phyloP scores from a whole-genome alignment of 2,329 filamentous ascomycete species.

The Aspergillus sp. region DNA sequence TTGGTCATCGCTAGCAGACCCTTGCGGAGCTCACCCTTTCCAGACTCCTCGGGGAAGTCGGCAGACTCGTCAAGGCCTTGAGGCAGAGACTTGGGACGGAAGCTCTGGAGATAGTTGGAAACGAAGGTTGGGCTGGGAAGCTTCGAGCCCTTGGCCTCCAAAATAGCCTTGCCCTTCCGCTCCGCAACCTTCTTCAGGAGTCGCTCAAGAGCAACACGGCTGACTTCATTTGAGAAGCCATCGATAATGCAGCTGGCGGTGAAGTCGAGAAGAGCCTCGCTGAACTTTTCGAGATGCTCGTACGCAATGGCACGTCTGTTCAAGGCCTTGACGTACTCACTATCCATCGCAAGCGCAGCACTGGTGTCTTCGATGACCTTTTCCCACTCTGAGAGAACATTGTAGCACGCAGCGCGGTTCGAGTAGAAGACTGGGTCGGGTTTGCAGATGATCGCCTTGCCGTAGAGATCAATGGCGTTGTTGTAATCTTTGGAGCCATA shows the following conservation, averaged over 20 bases:
- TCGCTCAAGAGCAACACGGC: constrained; percentile 85
- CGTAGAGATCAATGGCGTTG: constrained; percentile 90
- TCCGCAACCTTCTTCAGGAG: constrained; percentile 96
- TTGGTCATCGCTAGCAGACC: constrained; percentile 78
- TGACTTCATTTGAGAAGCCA: constrained; percentile 87
- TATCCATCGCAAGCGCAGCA: constrained; percentile 88
- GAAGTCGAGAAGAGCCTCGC: constrained; percentile 94
- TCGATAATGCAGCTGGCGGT: constrained; percentile 99
- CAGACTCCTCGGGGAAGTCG: constrained; percentile 75
- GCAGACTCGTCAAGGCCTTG: constrained; percentile 76
- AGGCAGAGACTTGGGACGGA: constrained; percentile 79
- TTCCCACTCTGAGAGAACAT: constrained; percentile 87
- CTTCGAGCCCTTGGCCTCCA: constrained; percentile 76
- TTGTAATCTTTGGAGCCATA: constrained; percentile 94
- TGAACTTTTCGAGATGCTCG: constrained; percentile 86
- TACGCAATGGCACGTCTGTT: constrained; percentile 97
- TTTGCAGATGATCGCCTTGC: constrained; percentile 94
- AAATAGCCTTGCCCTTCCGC: constrained; percentile 85
- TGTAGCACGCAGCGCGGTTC: constrained; percentile 96
- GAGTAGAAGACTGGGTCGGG: constrained; percentile 98
- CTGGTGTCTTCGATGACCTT: constrained; percentile 97
- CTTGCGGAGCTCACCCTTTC: constrained; percentile 80
- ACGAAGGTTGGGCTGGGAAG: constrained; percentile 95
- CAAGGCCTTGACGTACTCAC: constrained; percentile 94
- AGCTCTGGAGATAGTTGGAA: constrained; percentile 98